Percentiles rank a stretch among this genome's conserved stretches.
These are phyloP conservation scores for Boletus sp. DNA, from an alignment of 768 basidiomycete genomes.

Conservation along the genomic window DNA sequence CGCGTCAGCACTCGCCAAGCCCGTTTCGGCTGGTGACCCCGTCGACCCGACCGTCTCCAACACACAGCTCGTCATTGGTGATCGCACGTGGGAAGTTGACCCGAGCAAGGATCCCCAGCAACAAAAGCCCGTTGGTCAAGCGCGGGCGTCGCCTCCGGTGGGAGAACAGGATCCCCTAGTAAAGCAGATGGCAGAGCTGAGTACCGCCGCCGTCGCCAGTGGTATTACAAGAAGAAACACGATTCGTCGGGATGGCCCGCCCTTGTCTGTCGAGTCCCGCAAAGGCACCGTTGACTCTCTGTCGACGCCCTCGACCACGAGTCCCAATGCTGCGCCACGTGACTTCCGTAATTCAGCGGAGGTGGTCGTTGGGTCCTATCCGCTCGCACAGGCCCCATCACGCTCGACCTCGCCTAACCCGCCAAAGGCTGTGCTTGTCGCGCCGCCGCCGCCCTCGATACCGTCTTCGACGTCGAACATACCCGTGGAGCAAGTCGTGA, in stretches of 20 bases:
- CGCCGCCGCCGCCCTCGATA: slow-evolving; percentile 44
- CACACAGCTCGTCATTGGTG: slow-evolving; percentile 59
- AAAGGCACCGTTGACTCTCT: slow-evolving; percentile 24
- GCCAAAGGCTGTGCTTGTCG: slow-evolving; percentile 74
- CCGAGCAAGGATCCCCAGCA: slow-evolving; percentile 61
- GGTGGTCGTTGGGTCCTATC: slow-evolving; percentile 73
- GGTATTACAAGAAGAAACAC: slow-evolving; percentile 19
- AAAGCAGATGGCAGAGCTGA: slow-evolving; percentile 60
- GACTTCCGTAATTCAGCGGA: slow-evolving; percentile 79
- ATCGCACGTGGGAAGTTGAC: slow-evolving; percentile 65
- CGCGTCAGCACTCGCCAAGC: slow-evolving; percentile 21
- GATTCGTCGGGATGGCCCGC: slow-evolving; percentile 23
- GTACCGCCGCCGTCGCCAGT: slow-evolving; percentile 24
- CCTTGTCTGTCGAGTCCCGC: slow-evolving; percentile 24
- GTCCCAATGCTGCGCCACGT: slow-evolving; percentile 23
- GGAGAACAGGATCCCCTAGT: slow-evolving; percentile 58
- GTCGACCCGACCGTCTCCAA: slow-evolving; percentile 63
- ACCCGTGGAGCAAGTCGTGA: slow-evolving; percentile 70
- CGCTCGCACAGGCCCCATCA: slow-evolving; percentile 47
- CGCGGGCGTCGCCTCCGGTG: slow-evolving; percentile 33
- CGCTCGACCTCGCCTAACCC: slow-evolving; percentile 72
- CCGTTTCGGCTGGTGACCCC: slow-evolving; percentile 45
- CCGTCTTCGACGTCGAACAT: slow-evolving; percentile 43
- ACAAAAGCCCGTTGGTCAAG: slow-evolving; percentile 16
- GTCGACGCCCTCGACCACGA: slow-evolving; percentile 22